phyloP scores from a whole-genome alignment of 1,139 yeast species.

The Kodamaea arcana region DNA sequence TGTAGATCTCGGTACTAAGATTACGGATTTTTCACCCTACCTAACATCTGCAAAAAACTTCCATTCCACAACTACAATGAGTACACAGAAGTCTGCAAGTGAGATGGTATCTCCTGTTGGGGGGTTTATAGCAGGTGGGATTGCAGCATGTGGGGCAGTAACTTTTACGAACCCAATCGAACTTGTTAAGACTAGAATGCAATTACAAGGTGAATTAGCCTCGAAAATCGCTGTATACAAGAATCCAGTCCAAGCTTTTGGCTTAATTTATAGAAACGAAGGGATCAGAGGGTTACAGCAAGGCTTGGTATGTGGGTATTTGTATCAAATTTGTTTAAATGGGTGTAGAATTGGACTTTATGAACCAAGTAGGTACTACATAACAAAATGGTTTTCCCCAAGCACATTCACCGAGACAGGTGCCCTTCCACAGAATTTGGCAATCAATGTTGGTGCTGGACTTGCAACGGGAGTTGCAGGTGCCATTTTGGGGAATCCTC shows the following conservation, averaged over 20 bases:
- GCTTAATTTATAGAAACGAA: constrained; percentile 70
- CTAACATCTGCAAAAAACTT: no score
- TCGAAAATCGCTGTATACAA: constrained; percentile 55
- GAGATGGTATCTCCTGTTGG: constrained; percentile 64
- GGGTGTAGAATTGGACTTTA: constrained; percentile 93
- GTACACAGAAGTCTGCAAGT: constrained; percentile 25
- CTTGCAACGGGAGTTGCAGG: constrained; percentile 85
- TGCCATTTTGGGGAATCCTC: constrained; percentile 85
- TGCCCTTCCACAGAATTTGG: constrained; percentile 51
- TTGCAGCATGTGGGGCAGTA: constrained; percentile 97
- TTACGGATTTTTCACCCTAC: no score
- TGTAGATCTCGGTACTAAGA: not conserved
- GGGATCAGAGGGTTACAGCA: constrained; percentile 87
- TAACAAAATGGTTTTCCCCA: constrained; percentile 58
- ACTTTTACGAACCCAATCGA: constrained; percentile 96
- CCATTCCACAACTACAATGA: no score
- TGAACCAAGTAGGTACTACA: constrained; percentile 70
- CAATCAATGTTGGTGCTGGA: constrained; percentile 77
- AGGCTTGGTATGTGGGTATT: constrained; percentile 78
- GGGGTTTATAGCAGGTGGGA: constrained; percentile 88
- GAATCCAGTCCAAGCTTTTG: constrained; percentile 83
- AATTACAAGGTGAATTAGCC: constrained; percentile 84
- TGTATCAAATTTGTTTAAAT: constrained; percentile 84
- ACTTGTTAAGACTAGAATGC: constrained; percentile 92
- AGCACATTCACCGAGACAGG: constrained; percentile 31